phyloP scores from a whole-genome alignment of 352 stramenopile species.

The Globisporangium ultimum region DNA sequence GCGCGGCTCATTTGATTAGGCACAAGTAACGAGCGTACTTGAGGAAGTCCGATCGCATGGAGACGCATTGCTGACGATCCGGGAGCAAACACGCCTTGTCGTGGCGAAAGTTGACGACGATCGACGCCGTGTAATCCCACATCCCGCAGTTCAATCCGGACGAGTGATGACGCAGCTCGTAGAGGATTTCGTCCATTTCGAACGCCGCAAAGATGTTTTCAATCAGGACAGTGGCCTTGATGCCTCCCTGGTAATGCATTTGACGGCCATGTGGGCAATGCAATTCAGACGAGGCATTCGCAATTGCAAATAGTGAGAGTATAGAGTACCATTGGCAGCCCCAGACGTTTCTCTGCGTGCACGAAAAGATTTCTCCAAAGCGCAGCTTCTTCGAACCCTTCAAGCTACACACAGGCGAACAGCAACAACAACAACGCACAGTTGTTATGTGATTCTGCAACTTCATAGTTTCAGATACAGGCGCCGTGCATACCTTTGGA shows the following conservation, averaged over 20 bases:
- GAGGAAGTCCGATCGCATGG: conserved; percentile 65
- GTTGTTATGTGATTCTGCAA: neutral
- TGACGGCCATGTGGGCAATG: neutral
- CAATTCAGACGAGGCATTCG: too few species aligned
- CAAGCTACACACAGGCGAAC: conserved; percentile 43
- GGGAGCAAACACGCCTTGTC: conserved; percentile 84
- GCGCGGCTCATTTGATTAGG: neutral
- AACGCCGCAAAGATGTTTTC: conserved; percentile 97
- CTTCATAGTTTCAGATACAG: neutral
- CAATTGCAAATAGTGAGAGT: too few species aligned
- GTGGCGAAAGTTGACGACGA: conserved; percentile 92
- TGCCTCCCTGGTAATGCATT: conserved; percentile 34
- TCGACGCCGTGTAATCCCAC: conserved; percentile 97
- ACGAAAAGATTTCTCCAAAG: conserved; percentile 96
- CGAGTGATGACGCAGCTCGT: conserved; percentile 93
- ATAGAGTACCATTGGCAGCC: conserved; percentile 63
- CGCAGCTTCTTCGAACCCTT: conserved; percentile 91
- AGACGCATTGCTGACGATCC: conserved; percentile 84
- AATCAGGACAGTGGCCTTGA: conserved; percentile 93
- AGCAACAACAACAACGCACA: conserved; percentile 1
- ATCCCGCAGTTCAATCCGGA: conserved; percentile 95
- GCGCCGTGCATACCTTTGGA: conserved; percentile 61
- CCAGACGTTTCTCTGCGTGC: conserved; percentile 84
- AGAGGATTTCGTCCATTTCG: conserved; percentile 97
- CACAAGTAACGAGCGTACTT: conserved; percentile 19